Percentiles rank a stretch among this genome's conserved stretches.
phyloP scores from a whole-genome alignment of 2,329 filamentous ascomycete genomes.

The Diplodia scrobiculata region DNA sequence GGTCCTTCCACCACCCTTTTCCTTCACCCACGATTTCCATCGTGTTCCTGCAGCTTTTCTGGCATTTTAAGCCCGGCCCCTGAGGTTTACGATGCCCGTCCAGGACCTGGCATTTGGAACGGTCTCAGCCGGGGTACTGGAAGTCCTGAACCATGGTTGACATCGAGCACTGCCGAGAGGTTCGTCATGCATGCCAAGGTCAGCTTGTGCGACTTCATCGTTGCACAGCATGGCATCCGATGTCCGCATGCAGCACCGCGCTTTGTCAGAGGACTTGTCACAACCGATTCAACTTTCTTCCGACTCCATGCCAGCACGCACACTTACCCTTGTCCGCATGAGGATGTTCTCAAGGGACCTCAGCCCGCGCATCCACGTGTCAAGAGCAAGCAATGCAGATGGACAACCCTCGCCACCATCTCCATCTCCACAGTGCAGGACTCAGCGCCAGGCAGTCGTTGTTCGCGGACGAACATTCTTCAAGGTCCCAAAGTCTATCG shows the following conservation, averaged over 20 bases:
- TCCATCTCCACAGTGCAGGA: not conserved
- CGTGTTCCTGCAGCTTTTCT: conserved; percentile 28
- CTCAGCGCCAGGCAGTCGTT: not conserved
- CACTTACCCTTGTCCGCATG: not conserved
- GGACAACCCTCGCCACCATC: not conserved
- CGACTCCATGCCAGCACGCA: not conserved
- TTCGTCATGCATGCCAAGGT: conserved; percentile 20
- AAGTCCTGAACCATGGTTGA: conserved; percentile 12
- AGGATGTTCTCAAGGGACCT: not conserved
- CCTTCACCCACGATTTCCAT: not conserved
- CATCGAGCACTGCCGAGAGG: conserved; percentile 1
- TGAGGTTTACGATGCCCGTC: not conserved
- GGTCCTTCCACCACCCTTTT: not conserved
- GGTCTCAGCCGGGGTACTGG: conserved; percentile 20
- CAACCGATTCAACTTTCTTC: conserved; percentile 2
- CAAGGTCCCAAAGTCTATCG: not conserved
- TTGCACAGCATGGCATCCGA: not conserved
- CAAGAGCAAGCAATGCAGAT: not conserved
- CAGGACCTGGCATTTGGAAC: conserved; percentile 14
- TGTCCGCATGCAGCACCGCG: not conserved
- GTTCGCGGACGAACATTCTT: not conserved
- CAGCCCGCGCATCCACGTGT: too few relatives aligned
- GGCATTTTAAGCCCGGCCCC: not conserved
- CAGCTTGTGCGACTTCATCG: not conserved
- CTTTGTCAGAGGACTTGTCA: conserved; percentile 4